phyloP scores from a whole-genome alignment of 2,329 filamentous ascomycete species.

The Drechslera avenae region DNA sequence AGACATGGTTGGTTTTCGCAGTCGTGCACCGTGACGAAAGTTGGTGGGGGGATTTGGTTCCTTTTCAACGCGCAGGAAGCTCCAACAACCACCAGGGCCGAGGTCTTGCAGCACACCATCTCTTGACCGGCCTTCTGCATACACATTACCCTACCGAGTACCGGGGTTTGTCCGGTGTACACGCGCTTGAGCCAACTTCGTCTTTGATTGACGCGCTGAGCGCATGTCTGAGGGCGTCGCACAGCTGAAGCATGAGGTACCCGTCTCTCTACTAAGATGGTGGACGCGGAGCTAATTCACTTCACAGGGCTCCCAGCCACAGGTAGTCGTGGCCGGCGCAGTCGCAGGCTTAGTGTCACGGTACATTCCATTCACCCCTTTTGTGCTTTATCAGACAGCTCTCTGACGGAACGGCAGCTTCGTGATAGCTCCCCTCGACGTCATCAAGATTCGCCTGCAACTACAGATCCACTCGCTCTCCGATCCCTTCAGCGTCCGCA shows the following conservation, averaged over 20 bases:
- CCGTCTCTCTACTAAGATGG: constrained; percentile 1
- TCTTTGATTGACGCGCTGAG: constrained; percentile 41
- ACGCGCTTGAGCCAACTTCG: constrained; percentile 23
- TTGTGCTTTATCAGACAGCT: background rate
- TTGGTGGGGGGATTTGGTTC: constrained; percentile 22
- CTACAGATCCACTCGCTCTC: constrained; percentile 85
- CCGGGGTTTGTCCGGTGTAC: constrained; percentile 17
- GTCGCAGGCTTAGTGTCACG: constrained; percentile 86
- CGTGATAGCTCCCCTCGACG: constrained; percentile 91
- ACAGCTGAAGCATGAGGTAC: constrained; percentile 72
- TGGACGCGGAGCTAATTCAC: constrained; percentile 3
- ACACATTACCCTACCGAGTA: constrained; percentile 10
- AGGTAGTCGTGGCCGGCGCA: constrained; percentile 69
- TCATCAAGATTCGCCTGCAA: constrained; percentile 97
- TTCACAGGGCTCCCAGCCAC: constrained; percentile 65
- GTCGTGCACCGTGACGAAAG: constrained; percentile 11
- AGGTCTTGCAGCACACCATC: constrained; percentile 16
- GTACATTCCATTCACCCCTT: constrained; percentile 57
- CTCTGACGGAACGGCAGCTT: constrained; percentile 63
- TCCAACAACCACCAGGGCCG: constrained; percentile 23
- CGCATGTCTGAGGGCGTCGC: constrained; percentile 68
- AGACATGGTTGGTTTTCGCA: constrained; percentile 31
- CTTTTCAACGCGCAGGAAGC: constrained; percentile 25
- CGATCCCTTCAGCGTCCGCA: constrained; percentile 66
- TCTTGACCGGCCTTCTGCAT: constrained; percentile 23